Evolutionary conservation across 2,329 filamentous ascomycete genomes (phyloP).

Genomic region (Fusarium mundagurra): DNA sequence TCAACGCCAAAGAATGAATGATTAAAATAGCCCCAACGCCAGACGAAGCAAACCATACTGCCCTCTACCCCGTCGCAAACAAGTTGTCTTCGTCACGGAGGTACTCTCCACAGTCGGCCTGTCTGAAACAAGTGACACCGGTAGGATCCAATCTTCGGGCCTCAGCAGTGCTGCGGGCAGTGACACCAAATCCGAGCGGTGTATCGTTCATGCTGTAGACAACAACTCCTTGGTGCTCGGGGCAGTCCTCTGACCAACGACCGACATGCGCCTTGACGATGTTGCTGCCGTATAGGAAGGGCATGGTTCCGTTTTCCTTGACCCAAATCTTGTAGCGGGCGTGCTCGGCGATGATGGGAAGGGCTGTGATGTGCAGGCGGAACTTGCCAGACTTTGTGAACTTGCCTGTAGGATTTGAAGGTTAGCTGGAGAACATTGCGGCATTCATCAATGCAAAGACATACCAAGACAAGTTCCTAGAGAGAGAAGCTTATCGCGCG

Average conservation of each 20-base stretch:
- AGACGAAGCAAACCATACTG: conserved; percentile 13
- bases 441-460: neutral
- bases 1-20: conserved; percentile 38
- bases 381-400: conserved; percentile 98
- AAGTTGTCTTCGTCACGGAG: conserved; percentile 81
- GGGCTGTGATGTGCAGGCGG: conserved; percentile 87
- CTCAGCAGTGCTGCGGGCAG: conserved; percentile 86
- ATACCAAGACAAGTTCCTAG: conserved; percentile 85
- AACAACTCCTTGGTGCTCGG: conserved; percentile 91
- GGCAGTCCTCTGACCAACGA: conserved; percentile 88
- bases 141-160: conserved; percentile 88
- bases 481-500: conserved; percentile 82
- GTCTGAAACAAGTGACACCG: conserved; percentile 86
- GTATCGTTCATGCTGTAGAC: conserved; percentile 93
- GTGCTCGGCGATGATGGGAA: conserved; percentile 89
- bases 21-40: conserved; percentile 43
- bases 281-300: conserved; percentile 94
- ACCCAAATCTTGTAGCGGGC: conserved; percentile 98
- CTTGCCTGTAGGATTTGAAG: conserved; percentile 67
- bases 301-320: conserved; percentile 96
- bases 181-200: conserved; percentile 92
- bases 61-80: conserved; percentile 62
- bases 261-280: conserved; percentile 78
- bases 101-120: conserved; percentile 95
- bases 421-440: conserved; percentile 13